Base-by-base conservation (phyloP, 768 basidiomycete genomes). In the Rhizopogon roseolus region DNA sequence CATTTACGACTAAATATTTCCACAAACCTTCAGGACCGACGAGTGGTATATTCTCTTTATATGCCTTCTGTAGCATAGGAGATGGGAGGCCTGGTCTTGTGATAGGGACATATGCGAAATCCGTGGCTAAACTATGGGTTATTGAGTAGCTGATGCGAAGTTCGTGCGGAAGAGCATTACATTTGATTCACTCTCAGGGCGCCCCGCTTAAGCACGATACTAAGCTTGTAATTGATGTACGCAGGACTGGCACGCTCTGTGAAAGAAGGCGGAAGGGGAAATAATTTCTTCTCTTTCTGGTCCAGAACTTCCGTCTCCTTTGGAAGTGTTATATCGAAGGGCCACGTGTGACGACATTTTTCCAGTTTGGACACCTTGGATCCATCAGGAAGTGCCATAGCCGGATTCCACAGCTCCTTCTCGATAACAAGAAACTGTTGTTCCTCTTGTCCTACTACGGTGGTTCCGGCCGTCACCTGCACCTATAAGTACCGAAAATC, bases 391-490 rank as follows among this genome's bases (percentile, higher is more conserved):
- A 70, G 60, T 17, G 58, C 49, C 46, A 53, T 62, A 13, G 58
- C 39, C 7, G 66, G 66, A 11, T 69, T 68, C 77, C 80, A 81
- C 3, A 85, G 58, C 25, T 63, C 64, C 32, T 75, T 64, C 17
- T 73, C 68, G 16, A 74, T 52, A 16, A 77, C 65, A 10, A 83
- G 66, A 60, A 83, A 84, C 6, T 63, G 46, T 1, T 71, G 61
- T 53, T 81, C 79, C 49, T 84, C 80, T 57, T 84, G 82, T 13
- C 80, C 80, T 5, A 83, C 79, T 2, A 76, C 65, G 4, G 80
- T 81, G 16, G 77, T 76, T 5, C 77, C 75, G 29, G 68, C 81
- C 36, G 68, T 65, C 9, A 81, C 64, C 81, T 81, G 54, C 3
- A 27, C 27, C 6, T 14, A 34, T 50, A 25, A 44, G 54, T 5